Evolutionary conservation across 1,284 basidiomycete species (phyloP).

Genomic region (Boletus mariae): DNA sequence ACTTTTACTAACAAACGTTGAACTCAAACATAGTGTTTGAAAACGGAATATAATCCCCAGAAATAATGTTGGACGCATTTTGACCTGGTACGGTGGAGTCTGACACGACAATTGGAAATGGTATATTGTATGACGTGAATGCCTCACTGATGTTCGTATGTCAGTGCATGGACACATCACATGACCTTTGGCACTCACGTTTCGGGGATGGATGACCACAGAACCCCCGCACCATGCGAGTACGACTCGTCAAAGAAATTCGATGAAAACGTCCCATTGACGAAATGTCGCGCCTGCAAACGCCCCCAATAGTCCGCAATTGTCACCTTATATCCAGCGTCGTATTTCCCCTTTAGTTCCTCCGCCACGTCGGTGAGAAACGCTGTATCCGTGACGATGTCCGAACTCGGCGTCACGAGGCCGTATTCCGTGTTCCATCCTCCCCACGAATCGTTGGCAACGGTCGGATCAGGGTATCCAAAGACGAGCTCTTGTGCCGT

Average conservation of each 20-base stretch:
- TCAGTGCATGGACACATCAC: constrained; percentile 2
- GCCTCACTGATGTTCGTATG: constrained; percentile 21
- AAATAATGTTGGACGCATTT: constrained; percentile 22
- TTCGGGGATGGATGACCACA: constrained; percentile 35
- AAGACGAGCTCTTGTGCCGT: constrained; percentile 37
- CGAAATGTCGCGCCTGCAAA: constrained; percentile 38
- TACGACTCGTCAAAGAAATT: constrained; percentile 33
- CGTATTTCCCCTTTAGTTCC: constrained; percentile 34
- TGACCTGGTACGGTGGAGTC: constrained; percentile 25
- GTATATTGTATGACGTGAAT: constrained; percentile 31
- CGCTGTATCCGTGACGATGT: constrained; percentile 10
- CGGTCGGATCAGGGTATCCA: constrained; percentile 24
- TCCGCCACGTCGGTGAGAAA: constrained; percentile 26
- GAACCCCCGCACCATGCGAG: constrained; percentile 35
- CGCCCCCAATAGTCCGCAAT: constrained; percentile 27
- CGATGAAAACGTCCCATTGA: constrained; percentile 35
- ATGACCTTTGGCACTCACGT: constrained; percentile 22
- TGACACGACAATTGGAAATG: constrained; percentile 39
- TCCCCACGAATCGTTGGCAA: constrained; percentile 22
- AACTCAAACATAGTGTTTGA: constrained; percentile 45
- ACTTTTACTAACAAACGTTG: constrained; percentile 37
- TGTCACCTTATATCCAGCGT: neutral
- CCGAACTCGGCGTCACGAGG: constrained; percentile 21
- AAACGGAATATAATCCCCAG: constrained; percentile 30
- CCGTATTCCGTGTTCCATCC: constrained; percentile 37